phyloP scores from a whole-genome alignment of 768 basidiomycete species.

The Hypsizygus marmoreus region DNA sequence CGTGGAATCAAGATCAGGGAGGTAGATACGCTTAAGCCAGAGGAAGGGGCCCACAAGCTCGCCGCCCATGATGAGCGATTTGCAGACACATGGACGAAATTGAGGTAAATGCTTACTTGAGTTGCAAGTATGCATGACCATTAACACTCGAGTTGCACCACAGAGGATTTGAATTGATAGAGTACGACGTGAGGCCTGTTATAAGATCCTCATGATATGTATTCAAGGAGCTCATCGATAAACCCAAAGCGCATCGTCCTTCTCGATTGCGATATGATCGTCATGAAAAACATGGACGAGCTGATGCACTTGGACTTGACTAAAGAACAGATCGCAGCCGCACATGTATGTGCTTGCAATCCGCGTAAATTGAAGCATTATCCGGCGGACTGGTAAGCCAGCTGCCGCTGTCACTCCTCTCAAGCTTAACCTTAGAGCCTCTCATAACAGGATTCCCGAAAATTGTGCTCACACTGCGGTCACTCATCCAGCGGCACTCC shows the following conservation, averaged over 20 bases:
- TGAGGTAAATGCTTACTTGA: conserved; percentile 38
- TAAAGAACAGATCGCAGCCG: conserved; percentile 79
- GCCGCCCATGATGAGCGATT: conserved; percentile 54
- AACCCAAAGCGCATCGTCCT: conserved; percentile 68
- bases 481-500: conserved; percentile 42
- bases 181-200: conserved; percentile 59
- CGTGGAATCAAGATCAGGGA: conserved; percentile 57
- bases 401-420: conserved; percentile 13
- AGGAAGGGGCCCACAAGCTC: conserved; percentile 41
- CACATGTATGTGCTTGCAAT: conserved; percentile 93
- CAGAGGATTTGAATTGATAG: conserved; percentile 63
- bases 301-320: conserved; percentile 61
- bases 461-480: conserved; percentile 84
- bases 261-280: conserved; percentile 87
- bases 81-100: conserved; percentile 73
- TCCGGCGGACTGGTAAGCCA: conserved; percentile 79
- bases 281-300: conserved; percentile 81
- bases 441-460: conserved; percentile 74
- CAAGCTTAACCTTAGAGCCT: conserved; percentile 2
- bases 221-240: conserved; percentile 8
- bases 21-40: conserved; percentile 61
- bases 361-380: conserved; percentile 84
- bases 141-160: background rate
- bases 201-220: background rate
- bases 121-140: background rate